Evolutionary conservation across 2,329 filamentous ascomycete species (phyloP).

Genomic region (Pestalotiopsis sp.): DNA sequence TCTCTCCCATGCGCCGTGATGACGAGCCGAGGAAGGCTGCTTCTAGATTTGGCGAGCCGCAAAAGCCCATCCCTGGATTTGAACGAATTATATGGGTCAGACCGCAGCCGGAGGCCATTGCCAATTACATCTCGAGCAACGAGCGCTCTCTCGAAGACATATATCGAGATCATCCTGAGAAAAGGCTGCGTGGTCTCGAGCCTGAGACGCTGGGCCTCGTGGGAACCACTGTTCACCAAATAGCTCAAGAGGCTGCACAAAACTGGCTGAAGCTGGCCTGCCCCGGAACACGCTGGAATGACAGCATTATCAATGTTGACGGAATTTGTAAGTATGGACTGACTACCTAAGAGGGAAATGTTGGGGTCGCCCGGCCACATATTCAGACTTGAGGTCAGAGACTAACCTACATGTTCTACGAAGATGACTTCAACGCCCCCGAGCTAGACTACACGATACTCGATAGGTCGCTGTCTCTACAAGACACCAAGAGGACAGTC

Average conservation of each 20-base stretch:
- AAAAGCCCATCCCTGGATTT: background rate
- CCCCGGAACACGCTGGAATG: conserved; percentile 17
- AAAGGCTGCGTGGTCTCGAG: conserved; percentile 18
- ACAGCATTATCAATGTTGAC: conserved; percentile 3
- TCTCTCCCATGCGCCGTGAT: background rate
- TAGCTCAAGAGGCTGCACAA: conserved; percentile 21
- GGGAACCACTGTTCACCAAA: conserved; percentile 14
- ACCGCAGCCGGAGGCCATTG: background rate
- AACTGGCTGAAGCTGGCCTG: conserved; percentile 25
- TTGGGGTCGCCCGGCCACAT: too few relatives aligned
- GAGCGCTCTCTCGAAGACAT: conserved; percentile 22
- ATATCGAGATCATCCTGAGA: conserved; percentile 23
- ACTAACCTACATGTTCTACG: background rate
- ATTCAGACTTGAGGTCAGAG: background rate
- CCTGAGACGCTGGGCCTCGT: conserved; percentile 13
- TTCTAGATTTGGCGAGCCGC: background rate
- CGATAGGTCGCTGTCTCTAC: conserved; percentile 12
- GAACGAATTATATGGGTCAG: background rate
- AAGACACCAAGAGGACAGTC: conserved; percentile 13
- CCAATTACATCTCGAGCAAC: background rate
- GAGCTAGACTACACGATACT: background rate
- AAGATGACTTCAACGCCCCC: conserved; percentile 17
- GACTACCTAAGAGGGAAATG: background rate
- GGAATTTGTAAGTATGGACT: background rate
- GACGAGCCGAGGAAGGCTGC: background rate